phyloP scores from a whole-genome alignment of 176 grass and related monocot genomes.

The Lolium multiflorum region DNA sequence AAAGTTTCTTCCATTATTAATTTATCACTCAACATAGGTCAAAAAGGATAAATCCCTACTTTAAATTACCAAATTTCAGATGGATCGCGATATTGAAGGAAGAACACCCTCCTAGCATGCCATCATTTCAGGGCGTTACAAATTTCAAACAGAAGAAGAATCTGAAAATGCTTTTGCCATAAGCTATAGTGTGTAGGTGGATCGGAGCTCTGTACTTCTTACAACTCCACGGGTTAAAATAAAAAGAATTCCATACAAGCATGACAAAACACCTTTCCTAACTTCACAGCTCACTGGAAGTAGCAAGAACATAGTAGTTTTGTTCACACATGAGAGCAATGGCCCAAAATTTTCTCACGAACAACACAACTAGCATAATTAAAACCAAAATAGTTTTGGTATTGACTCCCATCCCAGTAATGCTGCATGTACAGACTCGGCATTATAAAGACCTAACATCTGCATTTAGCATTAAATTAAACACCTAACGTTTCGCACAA shows the following conservation, averaged over 20 bases:
- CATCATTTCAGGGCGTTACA: neutral
- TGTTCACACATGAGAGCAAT: too few species aligned
- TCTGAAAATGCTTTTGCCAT: neutral
- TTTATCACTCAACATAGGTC: neutral
- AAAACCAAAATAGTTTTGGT: neutral
- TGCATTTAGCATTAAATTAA: neutral
- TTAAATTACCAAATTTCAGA: conserved; percentile 1
- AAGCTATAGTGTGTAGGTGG: too few species aligned
- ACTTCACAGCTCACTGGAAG: too few species aligned
- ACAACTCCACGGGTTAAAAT: too few species aligned
- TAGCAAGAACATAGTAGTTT: too few species aligned
- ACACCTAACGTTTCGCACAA: neutral
- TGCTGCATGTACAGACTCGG: neutral
- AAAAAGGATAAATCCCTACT: conserved; percentile 6
- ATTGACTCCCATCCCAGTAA: neutral
- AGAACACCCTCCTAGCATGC: neutral
- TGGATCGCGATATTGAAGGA: neutral
- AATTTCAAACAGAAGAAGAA: neutral
- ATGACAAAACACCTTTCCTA: too few species aligned
- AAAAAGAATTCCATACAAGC: too few species aligned
- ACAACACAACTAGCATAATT: neutral
- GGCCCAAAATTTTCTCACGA: too few species aligned
- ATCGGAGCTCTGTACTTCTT: too few species aligned
- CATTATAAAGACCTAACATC: neutral
- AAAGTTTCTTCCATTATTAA: neutral